phyloP scores from a whole-genome alignment of 208 protist genomes.

The Herpetomonas tarakana region DNA sequence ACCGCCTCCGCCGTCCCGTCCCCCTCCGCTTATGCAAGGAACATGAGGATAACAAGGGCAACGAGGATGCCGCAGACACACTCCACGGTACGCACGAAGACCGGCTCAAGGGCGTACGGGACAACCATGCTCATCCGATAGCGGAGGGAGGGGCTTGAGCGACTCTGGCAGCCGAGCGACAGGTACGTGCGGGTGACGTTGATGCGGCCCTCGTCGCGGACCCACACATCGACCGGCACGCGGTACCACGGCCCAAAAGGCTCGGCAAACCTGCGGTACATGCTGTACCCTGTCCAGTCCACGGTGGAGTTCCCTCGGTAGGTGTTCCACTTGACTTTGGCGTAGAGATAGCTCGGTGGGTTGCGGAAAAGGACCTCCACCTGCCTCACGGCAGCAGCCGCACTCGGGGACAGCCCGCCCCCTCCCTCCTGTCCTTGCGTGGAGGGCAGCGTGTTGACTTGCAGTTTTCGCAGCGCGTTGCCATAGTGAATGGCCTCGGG shows the following conservation, averaged over 20 bases:
- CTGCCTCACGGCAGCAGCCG: not conserved
- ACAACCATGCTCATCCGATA: not conserved
- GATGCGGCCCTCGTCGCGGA: not conserved
- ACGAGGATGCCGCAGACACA: too few relatives aligned
- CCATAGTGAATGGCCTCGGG: constrained; percentile 21
- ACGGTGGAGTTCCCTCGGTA: not conserved
- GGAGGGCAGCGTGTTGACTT: not conserved
- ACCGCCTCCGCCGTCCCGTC: too few relatives aligned
- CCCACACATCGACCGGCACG: not conserved
- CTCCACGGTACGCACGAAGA: too few relatives aligned
- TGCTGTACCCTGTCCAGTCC: not conserved
- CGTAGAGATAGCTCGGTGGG: not conserved
- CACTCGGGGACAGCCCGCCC: not conserved
- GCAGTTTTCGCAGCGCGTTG: constrained; percentile 5
- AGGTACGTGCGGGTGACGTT: not conserved
- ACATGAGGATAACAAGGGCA: too few relatives aligned
- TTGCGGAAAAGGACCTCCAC: not conserved
- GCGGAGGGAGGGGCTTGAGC: not conserved
- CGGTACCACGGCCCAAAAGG: not conserved
- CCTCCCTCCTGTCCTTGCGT: too few relatives aligned
- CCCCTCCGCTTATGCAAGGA: too few relatives aligned
- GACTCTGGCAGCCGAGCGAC: not conserved
- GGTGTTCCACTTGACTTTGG: not conserved
- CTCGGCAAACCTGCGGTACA: not conserved
- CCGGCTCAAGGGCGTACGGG: not conserved